phyloP scores from a whole-genome alignment of 2,329 filamentous ascomycete species.

The Pyrenochaeta sp. region DNA sequence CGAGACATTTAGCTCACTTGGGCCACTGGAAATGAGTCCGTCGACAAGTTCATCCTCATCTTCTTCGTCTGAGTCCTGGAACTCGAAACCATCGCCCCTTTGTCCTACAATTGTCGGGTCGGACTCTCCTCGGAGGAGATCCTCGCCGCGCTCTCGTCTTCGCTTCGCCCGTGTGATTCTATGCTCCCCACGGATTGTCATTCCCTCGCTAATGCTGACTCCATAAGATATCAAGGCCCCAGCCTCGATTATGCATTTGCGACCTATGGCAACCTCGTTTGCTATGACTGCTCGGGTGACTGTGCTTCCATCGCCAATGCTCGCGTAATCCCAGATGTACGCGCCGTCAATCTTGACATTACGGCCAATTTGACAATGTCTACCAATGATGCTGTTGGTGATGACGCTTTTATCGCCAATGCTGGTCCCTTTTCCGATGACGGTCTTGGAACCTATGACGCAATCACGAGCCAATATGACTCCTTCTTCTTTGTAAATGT shows the following conservation, averaged over 20 bases:
- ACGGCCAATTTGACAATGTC: constrained; percentile 83
- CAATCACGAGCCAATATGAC: constrained; percentile 78
- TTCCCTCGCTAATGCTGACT: constrained; percentile 72
- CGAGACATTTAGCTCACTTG: constrained; percentile 30
- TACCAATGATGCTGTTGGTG: constrained; percentile 79
- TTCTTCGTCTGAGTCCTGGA: constrained; percentile 63
- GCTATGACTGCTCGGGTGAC: constrained; percentile 80
- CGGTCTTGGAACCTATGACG: constrained; percentile 70
- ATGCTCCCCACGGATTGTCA: constrained; percentile 53
- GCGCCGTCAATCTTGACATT: constrained; percentile 81
- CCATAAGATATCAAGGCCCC: constrained; percentile 83
- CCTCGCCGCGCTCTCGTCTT: constrained; percentile 53
- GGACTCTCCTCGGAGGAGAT: constrained; percentile 44
- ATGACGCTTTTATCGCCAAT: constrained; percentile 77
- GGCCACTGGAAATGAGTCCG: constrained; percentile 46
- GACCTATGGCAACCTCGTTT: constrained; percentile 73
- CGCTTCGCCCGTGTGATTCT: constrained; percentile 57
- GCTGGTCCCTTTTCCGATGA: constrained; percentile 78
- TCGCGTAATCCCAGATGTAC: constrained; percentile 86
- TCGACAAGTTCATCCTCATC: constrained; percentile 65
- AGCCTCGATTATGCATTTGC: constrained; percentile 70
- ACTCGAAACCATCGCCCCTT: constrained; percentile 69
- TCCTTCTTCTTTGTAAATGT: constrained; percentile 79
- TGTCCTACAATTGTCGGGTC: constrained; percentile 64
- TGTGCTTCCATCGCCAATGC: constrained; percentile 75